Base-by-base conservation (phyloP, 148 eudicot genomes). In the Camellia lanceoleosa region DNA sequence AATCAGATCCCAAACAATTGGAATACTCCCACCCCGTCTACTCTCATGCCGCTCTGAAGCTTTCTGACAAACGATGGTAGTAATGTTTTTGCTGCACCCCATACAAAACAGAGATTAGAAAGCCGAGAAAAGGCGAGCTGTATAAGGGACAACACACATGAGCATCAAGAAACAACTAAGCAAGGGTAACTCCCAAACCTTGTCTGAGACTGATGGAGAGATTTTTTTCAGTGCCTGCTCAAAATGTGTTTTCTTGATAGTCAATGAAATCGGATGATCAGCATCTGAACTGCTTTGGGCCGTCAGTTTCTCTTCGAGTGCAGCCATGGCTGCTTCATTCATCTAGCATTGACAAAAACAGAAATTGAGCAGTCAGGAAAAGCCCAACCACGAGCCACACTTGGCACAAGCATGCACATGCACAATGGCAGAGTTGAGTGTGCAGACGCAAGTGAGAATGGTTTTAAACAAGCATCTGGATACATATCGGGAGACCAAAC, bases 251-350 rank as follows among this genome's bases (percentile, higher is more conserved):
- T 66, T 79, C 81, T 84, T 85, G 61, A 89, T 84, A 9, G 87
- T 84, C 82, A 46, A 73, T 43, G 66, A 68, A 62, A 41, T 19
- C 38, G 38, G 38, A 30, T 30, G 38, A 2, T 47, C 18, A 46
- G 75, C 69, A 79, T 77, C 81, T 49, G 83, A 67, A 79, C 43
- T 73, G 76, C 38, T 43, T 30, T 83, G 41, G 38, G 5, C 70
- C n/a, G 71, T 81, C 79, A 71, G 83, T 62, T 83, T 87, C 44
- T 91, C 97, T 73, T 92, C 90, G 43, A 90, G 80, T 42, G 95
- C 95, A 79, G 80, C 84, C 97, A 91, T 87, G 75, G 90, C 93
- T 68, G 98, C 97, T 85, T 92, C 94, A 77, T 89, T 88, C 86
- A 94, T 84, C 98, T 94, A 80, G 68, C 73, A 73, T 14, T 0